phyloP scores from a whole-genome alignment of 495 filamentous ascomycete species.

The Podospora pseudoanserina region DNA sequence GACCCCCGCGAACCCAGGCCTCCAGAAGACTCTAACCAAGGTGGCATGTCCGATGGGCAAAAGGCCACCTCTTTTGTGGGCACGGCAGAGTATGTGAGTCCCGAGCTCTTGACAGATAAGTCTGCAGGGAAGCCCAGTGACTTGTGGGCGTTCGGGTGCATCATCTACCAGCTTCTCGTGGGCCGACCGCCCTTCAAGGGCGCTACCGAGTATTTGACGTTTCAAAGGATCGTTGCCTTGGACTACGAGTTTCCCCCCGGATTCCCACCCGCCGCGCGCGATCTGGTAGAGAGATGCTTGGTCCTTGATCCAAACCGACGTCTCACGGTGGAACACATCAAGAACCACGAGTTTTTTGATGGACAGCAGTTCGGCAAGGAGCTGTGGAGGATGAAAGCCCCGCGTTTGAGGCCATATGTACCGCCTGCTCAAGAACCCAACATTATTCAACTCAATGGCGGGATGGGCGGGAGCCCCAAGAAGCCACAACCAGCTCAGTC shows the following conservation, averaged over 20 bases:
- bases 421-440: slow-evolving; percentile 72
- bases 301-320: slow-evolving; percentile 85
- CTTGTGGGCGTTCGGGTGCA: slow-evolving; percentile 99
- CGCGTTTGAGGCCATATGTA: slow-evolving; percentile 80
- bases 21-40: slow-evolving; percentile 45
- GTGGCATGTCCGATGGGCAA: slow-evolving; percentile 56
- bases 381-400: slow-evolving; percentile 89
- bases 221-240: slow-evolving; percentile 93
- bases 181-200: slow-evolving; percentile 97
- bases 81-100: slow-evolving; percentile 97
- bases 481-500: slow-evolving; percentile 51
- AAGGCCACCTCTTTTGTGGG: slow-evolving; percentile 94
- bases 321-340: slow-evolving; percentile 93
- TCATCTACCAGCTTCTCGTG: slow-evolving; percentile 91
- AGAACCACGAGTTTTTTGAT: slow-evolving; percentile 96
- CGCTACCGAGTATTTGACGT: slow-evolving; percentile 94
- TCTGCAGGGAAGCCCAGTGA: slow-evolving; percentile 97
- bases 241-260: slow-evolving; percentile 92
- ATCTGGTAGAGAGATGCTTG: slow-evolving; percentile 87
- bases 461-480: slow-evolving; percentile 41
- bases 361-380: slow-evolving; percentile 79
- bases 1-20: slow-evolving; percentile 54
- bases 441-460: slow-evolving; percentile 74
- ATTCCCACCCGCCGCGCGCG: slow-evolving; percentile 83
- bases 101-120: slow-evolving; percentile 91